Evolutionary conservation across 257 asterid species (phyloP).

Genomic region (Ilex aquifolium): DNA sequence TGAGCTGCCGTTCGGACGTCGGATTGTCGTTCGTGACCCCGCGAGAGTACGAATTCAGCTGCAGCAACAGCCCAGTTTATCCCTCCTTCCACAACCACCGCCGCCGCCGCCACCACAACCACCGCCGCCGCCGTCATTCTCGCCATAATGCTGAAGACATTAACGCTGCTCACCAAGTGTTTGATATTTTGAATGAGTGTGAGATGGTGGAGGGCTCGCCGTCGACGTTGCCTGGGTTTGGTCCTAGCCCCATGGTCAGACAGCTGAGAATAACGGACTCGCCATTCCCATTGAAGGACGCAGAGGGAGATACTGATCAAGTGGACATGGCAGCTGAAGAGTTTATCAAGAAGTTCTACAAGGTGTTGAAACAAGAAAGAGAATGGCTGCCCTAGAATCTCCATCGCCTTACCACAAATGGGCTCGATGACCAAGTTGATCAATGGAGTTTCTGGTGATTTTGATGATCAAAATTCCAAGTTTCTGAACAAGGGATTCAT

Average conservation of each 20-base stretch:
- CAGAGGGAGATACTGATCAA: constrained; percentile 25
- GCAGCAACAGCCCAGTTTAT: constrained; percentile 35
- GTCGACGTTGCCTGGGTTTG: constrained; percentile 31
- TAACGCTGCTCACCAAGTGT: constrained; percentile 6
- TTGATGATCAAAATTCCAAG: constrained; percentile 6
- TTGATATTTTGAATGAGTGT: constrained; percentile 11
- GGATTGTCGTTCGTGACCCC: constrained; percentile 28
- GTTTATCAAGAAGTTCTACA: constrained; percentile 39
- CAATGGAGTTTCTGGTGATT: background rate
- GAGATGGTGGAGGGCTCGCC: constrained; percentile 18
- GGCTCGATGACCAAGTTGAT: constrained; percentile 12
- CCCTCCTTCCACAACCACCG: background rate
- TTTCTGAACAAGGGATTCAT: too few relatives aligned
- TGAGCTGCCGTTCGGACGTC: constrained; percentile 31
- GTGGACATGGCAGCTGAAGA: constrained; percentile 44
- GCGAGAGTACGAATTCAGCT: constrained; percentile 42
- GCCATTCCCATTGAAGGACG: constrained; percentile 34
- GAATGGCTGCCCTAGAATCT: constrained; percentile 30
- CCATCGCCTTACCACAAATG: constrained; percentile 40
- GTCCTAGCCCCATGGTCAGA: constrained; percentile 33
- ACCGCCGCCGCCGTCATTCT: background rate
- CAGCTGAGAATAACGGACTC: constrained; percentile 42
- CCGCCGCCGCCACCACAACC: constrained; percentile 8
- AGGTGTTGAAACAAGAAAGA: constrained; percentile 37
- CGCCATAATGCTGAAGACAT: background rate